These are phyloP conservation scores for Pythium dissimile DNA, from an alignment of 352 stramenopile species.

Conservation along the genomic window DNA sequence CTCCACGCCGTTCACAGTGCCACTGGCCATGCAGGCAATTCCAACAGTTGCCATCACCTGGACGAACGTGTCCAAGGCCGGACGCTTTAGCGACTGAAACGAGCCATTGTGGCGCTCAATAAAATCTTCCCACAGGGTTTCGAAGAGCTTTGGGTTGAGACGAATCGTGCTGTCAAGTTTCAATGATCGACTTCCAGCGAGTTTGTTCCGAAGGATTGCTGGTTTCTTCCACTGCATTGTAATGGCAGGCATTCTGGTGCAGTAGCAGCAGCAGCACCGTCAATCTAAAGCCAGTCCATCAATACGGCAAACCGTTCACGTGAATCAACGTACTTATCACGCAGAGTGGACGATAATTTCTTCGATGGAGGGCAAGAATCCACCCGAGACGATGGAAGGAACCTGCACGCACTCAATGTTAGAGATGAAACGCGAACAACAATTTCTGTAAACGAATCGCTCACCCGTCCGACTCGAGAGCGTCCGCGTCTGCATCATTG, in stretches of 20 bases:
- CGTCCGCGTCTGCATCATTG: constrained; percentile 3
- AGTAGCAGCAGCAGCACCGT: no score
- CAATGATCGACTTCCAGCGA: constrained; percentile 7
- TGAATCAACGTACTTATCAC: neutral
- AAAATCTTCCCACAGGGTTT: constrained; percentile 79
- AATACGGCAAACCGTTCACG: neutral
- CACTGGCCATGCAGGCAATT: constrained; percentile 69
- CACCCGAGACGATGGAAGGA: no score
- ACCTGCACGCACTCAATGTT: no score
- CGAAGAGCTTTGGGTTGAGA: constrained; percentile 64
- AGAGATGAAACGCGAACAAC: no score
- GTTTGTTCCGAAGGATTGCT: constrained; percentile 9
- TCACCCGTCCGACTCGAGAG: constrained; percentile 18
- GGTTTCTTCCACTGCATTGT: constrained; percentile 60
- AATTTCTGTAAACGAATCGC: no score
- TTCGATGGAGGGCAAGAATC: neutral
- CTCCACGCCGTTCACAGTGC: constrained; percentile 57
- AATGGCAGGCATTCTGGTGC: constrained; percentile 64
- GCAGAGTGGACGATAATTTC: neutral
- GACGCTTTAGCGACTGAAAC: constrained; percentile 14
- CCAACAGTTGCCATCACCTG: constrained; percentile 38
- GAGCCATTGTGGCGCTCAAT: constrained; percentile 34
- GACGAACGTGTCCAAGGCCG: constrained; percentile 31
- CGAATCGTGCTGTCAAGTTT: constrained; percentile 34
- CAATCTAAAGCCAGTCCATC: no score